A percentile compares a stretch with the other conserved stretches of the same genome.
These are phyloP conservation scores for Camelina hispida DNA, from an alignment of 345 rosid genomes.

Conservation along the genomic window DNA sequence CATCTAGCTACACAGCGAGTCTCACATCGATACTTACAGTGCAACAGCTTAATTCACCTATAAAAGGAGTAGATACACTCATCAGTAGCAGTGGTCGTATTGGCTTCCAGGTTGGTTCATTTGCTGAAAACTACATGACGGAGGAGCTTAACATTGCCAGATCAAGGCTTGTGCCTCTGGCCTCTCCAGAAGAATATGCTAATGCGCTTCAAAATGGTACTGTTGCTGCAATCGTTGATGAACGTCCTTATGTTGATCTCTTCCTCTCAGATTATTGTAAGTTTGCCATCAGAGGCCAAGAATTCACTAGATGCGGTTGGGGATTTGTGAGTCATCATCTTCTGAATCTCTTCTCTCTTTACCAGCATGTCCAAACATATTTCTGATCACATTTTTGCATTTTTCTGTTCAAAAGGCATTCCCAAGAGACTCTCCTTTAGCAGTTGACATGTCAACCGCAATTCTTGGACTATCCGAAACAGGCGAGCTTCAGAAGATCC, in stretches of 20 bases:
- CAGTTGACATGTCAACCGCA: slow-evolving; percentile 89
- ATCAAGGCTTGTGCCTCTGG: slow-evolving; percentile 78
- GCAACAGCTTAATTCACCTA: slow-evolving; percentile 84
- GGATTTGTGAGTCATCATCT: slow-evolving; percentile 81
- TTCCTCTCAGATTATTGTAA: slow-evolving; percentile 72
- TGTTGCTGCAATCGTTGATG: slow-evolving; percentile 88
- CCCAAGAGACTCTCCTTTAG: slow-evolving; percentile 86
- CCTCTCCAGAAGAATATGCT: slow-evolving; percentile 81
- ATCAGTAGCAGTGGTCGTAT: slow-evolving; percentile 54
- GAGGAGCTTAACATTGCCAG: slow-evolving; percentile 76
- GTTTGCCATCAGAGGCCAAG: slow-evolving; percentile 78
- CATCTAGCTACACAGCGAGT: slow-evolving; percentile 93
- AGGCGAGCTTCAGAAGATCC: slow-evolving; percentile 79
- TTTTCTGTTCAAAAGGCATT: slow-evolving; percentile 59
- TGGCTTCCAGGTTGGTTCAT: slow-evolving; percentile 90
- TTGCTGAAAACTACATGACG: slow-evolving; percentile 66
- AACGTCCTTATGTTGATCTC: slow-evolving; percentile 71
- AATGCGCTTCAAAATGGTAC: slow-evolving; percentile 63
- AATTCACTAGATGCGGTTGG: slow-evolving; percentile 84
- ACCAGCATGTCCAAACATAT: slow-evolving; percentile 3
- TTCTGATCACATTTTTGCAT: slow-evolving; percentile 16
- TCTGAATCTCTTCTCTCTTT: background rate
- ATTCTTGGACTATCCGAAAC: slow-evolving; percentile 79
- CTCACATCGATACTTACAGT: slow-evolving; percentile 91
- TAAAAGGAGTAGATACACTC: slow-evolving; percentile 80